These are phyloP conservation scores for Eurotiales sp. DNA, from an alignment of 2,329 filamentous ascomycete species.

Conservation along the genomic window DNA sequence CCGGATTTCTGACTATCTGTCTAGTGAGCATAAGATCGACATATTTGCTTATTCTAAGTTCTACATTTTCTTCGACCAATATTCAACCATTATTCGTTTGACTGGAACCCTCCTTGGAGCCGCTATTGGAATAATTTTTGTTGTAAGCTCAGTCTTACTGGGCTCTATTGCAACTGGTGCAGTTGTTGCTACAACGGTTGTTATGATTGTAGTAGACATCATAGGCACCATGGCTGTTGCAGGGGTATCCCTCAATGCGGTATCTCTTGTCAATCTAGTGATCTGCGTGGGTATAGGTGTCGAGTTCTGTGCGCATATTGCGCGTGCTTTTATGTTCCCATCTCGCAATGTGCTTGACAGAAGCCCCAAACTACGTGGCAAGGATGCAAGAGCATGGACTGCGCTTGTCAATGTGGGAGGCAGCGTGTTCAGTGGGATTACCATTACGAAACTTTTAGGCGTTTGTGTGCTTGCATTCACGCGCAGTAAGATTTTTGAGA, in stretches of 20 bases:
- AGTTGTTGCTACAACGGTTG: conserved; percentile 79
- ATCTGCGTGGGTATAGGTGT: conserved; percentile 96
- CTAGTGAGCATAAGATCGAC: conserved; percentile 65
- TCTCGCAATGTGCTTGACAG: conserved; percentile 76
- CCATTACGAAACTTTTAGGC: conserved; percentile 88
- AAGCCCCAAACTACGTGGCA: conserved; percentile 72
- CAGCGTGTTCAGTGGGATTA: conserved; percentile 94
- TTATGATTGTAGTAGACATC: conserved; percentile 92
- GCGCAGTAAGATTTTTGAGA: conserved; percentile 96
- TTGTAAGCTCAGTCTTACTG: conserved; percentile 73
- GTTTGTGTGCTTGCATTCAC: conserved; percentile 93
- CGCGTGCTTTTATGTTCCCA: conserved; percentile 93
- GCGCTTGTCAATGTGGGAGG: conserved; percentile 92
- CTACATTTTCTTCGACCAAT: conserved; percentile 99
- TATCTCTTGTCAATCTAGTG: conserved; percentile 91
- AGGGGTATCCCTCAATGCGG: conserved; percentile 86
- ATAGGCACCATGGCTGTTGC: conserved; percentile 91
- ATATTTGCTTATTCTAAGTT: conserved; percentile 97
- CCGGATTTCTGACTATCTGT: conserved; percentile 77
- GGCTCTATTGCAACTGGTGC: conserved; percentile 78
- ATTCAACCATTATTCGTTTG: conserved; percentile 75
- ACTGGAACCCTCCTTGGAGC: conserved; percentile 76
- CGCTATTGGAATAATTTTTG: conserved; percentile 79
- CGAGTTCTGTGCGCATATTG: conserved; percentile 96
- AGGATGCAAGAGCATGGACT: conserved; percentile 84